Evolutionary conservation across 2,329 filamentous ascomycete genomes (phyloP).

Genomic region (Aspergillus uvarum): DNA sequence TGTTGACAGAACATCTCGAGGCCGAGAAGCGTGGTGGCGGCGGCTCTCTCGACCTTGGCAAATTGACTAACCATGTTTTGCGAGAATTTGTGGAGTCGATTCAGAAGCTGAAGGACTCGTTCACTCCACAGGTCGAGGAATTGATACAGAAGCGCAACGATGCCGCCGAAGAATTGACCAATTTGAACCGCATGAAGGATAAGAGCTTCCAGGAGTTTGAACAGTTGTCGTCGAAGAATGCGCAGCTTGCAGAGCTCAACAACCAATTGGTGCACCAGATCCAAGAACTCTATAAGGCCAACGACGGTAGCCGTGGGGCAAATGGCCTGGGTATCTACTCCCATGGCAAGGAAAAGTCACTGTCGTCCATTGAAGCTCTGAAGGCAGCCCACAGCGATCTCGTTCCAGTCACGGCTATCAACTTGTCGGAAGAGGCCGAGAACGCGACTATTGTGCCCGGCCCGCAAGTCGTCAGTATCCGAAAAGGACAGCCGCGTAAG

Average conservation of each 20-base stretch:
- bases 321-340: constrained; percentile 65
- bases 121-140: constrained; percentile 73
- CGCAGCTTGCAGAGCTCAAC: constrained; percentile 90
- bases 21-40: constrained; percentile 79
- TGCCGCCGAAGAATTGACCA: constrained; percentile 79
- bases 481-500: constrained; percentile 91
- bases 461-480: constrained; percentile 92
- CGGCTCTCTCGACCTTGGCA: constrained; percentile 73
- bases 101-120: constrained; percentile 75
- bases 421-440: constrained; percentile 65
- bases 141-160: constrained; percentile 85
- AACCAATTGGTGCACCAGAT: constrained; percentile 93
- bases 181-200: constrained; percentile 80
- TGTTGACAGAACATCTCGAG: constrained; percentile 84
- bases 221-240: constrained; percentile 89
- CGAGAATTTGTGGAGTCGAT: constrained; percentile 63
- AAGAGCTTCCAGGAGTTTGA: constrained; percentile 94
- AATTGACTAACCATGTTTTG: constrained; percentile 63
- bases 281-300: constrained; percentile 86
- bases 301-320: constrained; percentile 34
- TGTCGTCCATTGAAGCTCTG: constrained; percentile 44
- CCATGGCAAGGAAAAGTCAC: constrained; percentile 53
- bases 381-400: constrained; percentile 51
- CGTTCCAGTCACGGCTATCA: constrained; percentile 54
- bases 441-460: constrained; percentile 61